These are phyloP conservation scores for Elsinoe fawcettii DNA, from an alignment of 2,329 filamentous ascomycete species.

Conservation along the genomic window DNA sequence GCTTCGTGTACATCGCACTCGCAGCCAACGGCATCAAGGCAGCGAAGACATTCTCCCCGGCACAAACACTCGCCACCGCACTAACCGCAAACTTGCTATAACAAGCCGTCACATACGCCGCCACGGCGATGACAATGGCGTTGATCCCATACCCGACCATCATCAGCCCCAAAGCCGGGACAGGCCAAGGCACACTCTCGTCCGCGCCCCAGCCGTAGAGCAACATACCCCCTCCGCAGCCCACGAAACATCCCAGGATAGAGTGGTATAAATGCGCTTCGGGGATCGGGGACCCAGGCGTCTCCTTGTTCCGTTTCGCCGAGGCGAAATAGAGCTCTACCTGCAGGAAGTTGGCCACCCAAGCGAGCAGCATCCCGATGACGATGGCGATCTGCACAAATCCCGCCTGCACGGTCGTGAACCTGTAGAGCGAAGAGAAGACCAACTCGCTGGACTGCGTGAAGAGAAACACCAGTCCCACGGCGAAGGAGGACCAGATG, in stretches of 20 bases:
- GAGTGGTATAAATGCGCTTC: constrained; percentile 41
- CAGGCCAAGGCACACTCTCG: constrained; percentile 39
- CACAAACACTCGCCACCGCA: constrained; percentile 42
- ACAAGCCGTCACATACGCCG: constrained; percentile 44
- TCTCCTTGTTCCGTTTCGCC: constrained; percentile 31
- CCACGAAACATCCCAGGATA: constrained; percentile 38
- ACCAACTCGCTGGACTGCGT: constrained; percentile 42
- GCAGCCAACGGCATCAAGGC: constrained; percentile 43
- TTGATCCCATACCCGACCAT: constrained; percentile 46
- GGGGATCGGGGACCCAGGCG: constrained; percentile 33
- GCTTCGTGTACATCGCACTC: constrained; percentile 39
- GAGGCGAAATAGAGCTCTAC: constrained; percentile 36
- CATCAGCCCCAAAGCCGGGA: constrained; percentile 39
- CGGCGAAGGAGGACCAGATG: constrained; percentile 42
- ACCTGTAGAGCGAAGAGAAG: constrained; percentile 35
- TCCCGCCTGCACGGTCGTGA: constrained; percentile 36
- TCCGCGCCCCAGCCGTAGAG: constrained; percentile 45
- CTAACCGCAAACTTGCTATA: constrained; percentile 44
- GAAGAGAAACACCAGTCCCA: constrained; percentile 44
- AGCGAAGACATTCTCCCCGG: constrained; percentile 43
- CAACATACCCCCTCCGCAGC: constrained; percentile 44
- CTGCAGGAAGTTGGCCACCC: constrained; percentile 30
- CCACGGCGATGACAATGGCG: constrained; percentile 39
- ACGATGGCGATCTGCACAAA: constrained; percentile 40
- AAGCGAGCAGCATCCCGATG: constrained; percentile 40